Percentiles rank a stretch among this genome's conserved stretches.
Evolutionary conservation across 306 rosid genomes (phyloP).

Genomic region (Sicyos baderoa): DNA sequence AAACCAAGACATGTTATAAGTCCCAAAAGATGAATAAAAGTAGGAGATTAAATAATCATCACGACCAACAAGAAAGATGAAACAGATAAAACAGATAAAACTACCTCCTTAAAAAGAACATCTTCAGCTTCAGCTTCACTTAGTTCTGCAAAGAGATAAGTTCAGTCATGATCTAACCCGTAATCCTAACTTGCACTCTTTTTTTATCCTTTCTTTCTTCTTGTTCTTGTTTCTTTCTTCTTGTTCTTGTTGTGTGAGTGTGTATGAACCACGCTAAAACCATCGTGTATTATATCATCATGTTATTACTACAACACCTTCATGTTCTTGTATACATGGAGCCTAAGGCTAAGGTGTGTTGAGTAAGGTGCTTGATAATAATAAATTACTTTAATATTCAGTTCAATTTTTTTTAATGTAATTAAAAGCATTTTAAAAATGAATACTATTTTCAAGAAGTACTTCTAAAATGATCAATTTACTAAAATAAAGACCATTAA

Average conservation of each 20-base stretch:
- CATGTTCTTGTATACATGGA: too few relatives aligned
- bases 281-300: background rate
- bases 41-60: slow-evolving; percentile 15
- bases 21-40: background rate
- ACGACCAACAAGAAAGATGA: slow-evolving; percentile 14
- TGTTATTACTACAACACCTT: too few relatives aligned
- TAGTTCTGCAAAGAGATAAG: slow-evolving; percentile 56
- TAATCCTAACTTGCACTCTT: background rate
- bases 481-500: too few relatives aligned
- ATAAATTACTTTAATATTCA: too few relatives aligned
- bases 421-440: too few relatives aligned
- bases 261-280: background rate
- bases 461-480: too few relatives aligned
- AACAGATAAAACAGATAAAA: background rate
- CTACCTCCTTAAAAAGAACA: slow-evolving; percentile 85
- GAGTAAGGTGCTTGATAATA: too few relatives aligned
- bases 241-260: background rate
- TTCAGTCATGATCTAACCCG: background rate
- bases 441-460: too few relatives aligned
- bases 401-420: too few relatives aligned
- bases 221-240: background rate
- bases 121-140: slow-evolving; percentile 87
- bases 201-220: background rate
- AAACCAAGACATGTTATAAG: too few relatives aligned
- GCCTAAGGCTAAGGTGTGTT: too few relatives aligned